Evolutionary conservation across 176 grass and related monocot species (phyloP).

Genomic region (Typha latifolia): DNA sequence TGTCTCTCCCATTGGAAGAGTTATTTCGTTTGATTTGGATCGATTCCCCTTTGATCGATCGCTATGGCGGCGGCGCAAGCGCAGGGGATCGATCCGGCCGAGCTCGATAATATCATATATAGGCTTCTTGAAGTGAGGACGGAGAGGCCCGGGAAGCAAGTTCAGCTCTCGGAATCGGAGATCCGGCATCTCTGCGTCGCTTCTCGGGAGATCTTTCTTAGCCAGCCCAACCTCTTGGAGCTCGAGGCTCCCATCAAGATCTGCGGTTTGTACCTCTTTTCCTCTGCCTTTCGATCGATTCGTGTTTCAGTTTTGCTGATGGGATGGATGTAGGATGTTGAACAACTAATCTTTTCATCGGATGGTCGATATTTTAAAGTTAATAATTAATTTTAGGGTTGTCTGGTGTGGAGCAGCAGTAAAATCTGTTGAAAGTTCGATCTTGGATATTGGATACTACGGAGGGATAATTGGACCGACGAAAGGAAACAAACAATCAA

Average conservation of each 20-base stretch:
- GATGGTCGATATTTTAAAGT: no score
- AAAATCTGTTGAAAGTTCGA: no score
- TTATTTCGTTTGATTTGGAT: background rate
- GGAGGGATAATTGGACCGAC: no score
- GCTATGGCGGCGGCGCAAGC: background rate
- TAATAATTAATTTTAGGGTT: no score
- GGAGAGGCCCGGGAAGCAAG: slow-evolving; percentile 4
- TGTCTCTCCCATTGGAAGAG: background rate
- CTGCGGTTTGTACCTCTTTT: slow-evolving; percentile 3
- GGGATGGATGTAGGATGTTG: no score
- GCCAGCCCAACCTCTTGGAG: slow-evolving; percentile 16
- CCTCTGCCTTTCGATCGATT: background rate
- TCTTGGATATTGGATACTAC: no score
- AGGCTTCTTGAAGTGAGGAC: slow-evolving; percentile 7
- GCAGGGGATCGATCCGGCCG: slow-evolving; percentile 7
- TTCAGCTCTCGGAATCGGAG: slow-evolving; percentile 15
- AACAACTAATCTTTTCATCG: no score
- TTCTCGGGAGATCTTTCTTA: slow-evolving; percentile 13
- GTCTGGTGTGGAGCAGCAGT: no score
- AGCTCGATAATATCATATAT: slow-evolving; percentile 10
- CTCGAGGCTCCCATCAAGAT: slow-evolving; percentile 18
- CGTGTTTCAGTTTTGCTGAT: no score
- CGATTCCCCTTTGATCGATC: background rate
- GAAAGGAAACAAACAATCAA: no score
- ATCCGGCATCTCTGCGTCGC: slow-evolving; percentile 15